phyloP scores from a whole-genome alignment of 805 yeast genomes.

The Yamadazyma sp. region DNA sequence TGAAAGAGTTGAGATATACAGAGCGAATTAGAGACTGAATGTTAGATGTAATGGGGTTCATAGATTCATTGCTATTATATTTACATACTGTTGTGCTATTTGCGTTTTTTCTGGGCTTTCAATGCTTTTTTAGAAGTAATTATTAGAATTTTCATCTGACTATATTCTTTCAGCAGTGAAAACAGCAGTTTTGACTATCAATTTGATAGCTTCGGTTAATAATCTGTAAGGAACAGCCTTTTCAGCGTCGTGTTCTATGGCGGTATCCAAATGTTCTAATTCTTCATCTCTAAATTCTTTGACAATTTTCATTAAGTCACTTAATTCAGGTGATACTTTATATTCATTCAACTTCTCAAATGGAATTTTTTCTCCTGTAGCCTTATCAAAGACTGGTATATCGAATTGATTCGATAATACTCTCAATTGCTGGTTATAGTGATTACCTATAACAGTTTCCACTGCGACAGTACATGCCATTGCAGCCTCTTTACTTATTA shows the following conservation, averaged over 20 bases:
- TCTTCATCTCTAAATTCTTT: conserved; percentile 88
- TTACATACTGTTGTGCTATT: too few relatives aligned
- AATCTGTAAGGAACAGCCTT: conserved; percentile 89
- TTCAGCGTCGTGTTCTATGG: conserved; percentile 87
- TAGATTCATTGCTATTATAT: too few relatives aligned
- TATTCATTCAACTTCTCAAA: conserved; percentile 21
- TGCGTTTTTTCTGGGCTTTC: too few relatives aligned
- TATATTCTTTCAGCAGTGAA: conserved; percentile 85
- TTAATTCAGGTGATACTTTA: conserved; percentile 52
- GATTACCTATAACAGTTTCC: conserved; percentile 96
- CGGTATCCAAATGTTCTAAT: conserved; percentile 91
- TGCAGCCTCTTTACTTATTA: conserved; percentile 90
- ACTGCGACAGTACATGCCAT: conserved; percentile 99
- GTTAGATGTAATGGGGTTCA: too few relatives aligned
- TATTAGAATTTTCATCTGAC: not conserved
- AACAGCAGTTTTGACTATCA: conserved; percentile 82
- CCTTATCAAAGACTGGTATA: conserved; percentile 36
- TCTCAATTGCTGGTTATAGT: conserved; percentile 87
- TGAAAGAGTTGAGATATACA: too few relatives aligned
- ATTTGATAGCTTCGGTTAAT: conserved; percentile 82
- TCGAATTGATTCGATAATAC: conserved; percentile 66
- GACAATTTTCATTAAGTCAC: conserved; percentile 56
- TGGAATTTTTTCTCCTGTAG: conserved; percentile 26
- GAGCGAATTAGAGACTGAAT: too few relatives aligned
- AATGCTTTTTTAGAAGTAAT: too few relatives aligned